phyloP scores from a whole-genome alignment of 176 grass and related monocot species.

The Ampelocalamus luodianensis region DNA sequence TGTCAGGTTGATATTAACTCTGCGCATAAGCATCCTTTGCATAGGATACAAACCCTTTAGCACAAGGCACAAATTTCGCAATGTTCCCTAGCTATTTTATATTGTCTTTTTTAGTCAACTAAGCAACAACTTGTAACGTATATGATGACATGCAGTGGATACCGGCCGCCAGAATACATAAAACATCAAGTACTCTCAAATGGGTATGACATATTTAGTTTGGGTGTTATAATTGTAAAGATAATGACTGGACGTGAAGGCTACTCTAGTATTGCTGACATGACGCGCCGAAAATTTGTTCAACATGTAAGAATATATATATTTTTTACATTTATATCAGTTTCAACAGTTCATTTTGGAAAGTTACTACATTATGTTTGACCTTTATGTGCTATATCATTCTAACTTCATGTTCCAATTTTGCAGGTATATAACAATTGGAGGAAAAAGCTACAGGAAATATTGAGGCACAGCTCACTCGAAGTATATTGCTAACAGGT shows the following conservation, averaged over 20 bases:
- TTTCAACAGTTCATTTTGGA: too few relatives aligned
- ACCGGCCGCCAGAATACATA: not conserved
- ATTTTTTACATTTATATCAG: too few relatives aligned
- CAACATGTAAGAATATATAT: not conserved
- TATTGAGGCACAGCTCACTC: not conserved
- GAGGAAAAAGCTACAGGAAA: not conserved
- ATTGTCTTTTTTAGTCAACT: too few relatives aligned
- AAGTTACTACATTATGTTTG: not conserved
- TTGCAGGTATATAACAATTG: conserved; percentile 29
- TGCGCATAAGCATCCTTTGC: too few relatives aligned
- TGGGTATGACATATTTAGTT: not conserved
- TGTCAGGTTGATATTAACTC: too few relatives aligned
- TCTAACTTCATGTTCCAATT: not conserved
- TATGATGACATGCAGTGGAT: not conserved
- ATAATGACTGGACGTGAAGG: not conserved
- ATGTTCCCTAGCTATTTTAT: too few relatives aligned
- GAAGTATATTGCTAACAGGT: conserved; percentile 13
- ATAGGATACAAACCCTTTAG: too few relatives aligned
- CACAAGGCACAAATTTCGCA: too few relatives aligned
- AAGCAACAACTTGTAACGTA: too few relatives aligned
- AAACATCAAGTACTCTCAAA: not conserved
- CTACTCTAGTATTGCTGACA: not conserved
- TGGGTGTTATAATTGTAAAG: conserved; percentile 30
- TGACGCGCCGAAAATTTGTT: not conserved
- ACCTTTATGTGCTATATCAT: not conserved